Evolutionary conservation across 495 filamentous ascomycete species (phyloP), one percentile per base, ranked within the genome.

Genomic region (Oleoguttula mirabilis): DNA sequence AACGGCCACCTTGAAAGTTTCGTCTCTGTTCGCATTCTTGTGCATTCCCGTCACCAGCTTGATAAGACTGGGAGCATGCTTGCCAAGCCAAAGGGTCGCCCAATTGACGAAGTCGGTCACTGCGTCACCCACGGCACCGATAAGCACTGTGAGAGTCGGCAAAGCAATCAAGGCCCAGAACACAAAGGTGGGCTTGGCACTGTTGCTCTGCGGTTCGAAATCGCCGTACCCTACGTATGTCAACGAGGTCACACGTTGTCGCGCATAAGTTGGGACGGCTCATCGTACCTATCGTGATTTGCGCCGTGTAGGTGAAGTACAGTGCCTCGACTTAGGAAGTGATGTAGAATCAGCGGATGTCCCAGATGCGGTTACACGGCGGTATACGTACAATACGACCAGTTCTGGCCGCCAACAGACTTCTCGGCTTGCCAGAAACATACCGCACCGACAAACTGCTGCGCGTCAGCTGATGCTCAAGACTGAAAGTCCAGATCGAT

Each of bases 81-180:
- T 37, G 10, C 79, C 85, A 4, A 88, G 39, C 52, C 73, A 73
- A 20, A 85, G 60, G 0, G 82, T 86, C 0, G 71, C 45, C 34
- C 88, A 79, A 23, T 70, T 66, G 36, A 93, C 66, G 2, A 61
- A 63, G 44, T 77, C 79, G 27, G 90, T 70, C 22, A 92, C 71
- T 1, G 78, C 84, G 51, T 83, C 77, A 6, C 80, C 79, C 44
- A 88, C 84, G 48, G 85, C 82, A 19, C 76, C 80, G 42, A 94
- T 87, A 21, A 93, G 67, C 21, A 88, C 76, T 0, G 86, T 93
- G 54, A 86, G 73, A 1, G 81, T 76, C 1, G 86, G 86, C 1
- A 94, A 63, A 2, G 85, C 82, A 3, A 93, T 69, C 2, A 94
- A 60, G 19, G 81, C 79, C 88, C 88, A 95, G 47, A 92, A 78